Base-by-base conservation (phyloP, 306 rosid genomes). In the Corylus americana region DNA sequence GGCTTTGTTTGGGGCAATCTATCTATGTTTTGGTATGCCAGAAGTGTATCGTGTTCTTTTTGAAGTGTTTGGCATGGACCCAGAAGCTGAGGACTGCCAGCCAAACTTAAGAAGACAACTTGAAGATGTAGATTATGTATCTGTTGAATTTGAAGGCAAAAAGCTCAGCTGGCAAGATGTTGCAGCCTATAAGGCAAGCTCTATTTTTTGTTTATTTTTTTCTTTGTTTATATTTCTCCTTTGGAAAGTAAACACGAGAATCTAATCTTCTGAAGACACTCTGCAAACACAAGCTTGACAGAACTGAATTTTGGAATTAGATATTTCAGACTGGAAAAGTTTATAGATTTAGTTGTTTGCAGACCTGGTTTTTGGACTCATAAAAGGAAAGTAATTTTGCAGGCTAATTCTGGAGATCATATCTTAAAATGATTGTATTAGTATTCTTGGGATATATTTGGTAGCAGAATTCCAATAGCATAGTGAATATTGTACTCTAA, bases 41-140 rank as follows among this genome's bases (percentile, higher is more conserved):
- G 99, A 95, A 85, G 97, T 95, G 17, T 95, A 95, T 62, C 97
- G 98, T 18, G 96, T 95, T 87, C 98, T 95, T 82, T 95, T 93
- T 79, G 98, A 95, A 84, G 99, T 90, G 68, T 95, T 95, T 83
- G 99, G 97, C 81, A 93, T 93, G 99, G 94, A 95, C 77, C 97
- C 94, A 6, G 97, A 95, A 70, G 91, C 85, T 71, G 97, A 91
- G 77, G 93, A 90, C 74, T 89, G 97, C 84, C 96, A 90, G 77
- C 99, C 99, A 53, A 90, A 58, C 81, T 45, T 89, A 84, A 92
- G 99, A 45, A 86, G 96, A 77, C 99, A 95, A 78, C 98, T 93
- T 64, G 97, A 93, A 89, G 99, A 95, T 76, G 92, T 95, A 61
- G 99, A 95, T 87, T 86, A 85, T 83, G 98, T 95, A 82, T 95